These are phyloP conservation scores for Margaritispora aquatica DNA, from an alignment of 495 filamentous ascomycete genomes.

Conservation along the genomic window DNA sequence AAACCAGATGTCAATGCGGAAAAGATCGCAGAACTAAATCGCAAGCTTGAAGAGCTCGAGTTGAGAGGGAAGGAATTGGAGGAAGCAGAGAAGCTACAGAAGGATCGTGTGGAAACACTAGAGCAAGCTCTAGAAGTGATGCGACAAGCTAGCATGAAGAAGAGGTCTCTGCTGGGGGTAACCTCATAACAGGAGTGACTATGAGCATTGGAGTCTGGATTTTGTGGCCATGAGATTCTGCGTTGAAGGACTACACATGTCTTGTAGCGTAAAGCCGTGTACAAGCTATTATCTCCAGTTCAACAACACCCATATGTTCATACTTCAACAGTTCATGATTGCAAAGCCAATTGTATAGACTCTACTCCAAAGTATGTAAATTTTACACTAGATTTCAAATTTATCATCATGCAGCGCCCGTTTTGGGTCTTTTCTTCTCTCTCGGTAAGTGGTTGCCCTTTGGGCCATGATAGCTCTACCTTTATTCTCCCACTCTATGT, in stretches of 20 bases:
- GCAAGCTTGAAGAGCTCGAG: conserved; percentile 50
- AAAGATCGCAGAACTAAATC: conserved; percentile 67
- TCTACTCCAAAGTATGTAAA: conserved; percentile 14
- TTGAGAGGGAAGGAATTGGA: conserved; percentile 57
- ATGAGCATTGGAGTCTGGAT: no score
- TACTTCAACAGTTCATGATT: no score
- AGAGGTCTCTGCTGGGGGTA: conserved; percentile 19
- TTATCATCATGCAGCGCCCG: no score
- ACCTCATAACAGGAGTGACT: not conserved
- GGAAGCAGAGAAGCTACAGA: conserved; percentile 50
- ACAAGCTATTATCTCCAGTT: no score
- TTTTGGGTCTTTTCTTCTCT: no score
- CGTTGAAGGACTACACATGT: no score
- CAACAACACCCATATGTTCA: no score
- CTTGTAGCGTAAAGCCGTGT: no score
- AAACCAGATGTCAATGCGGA: conserved; percentile 65
- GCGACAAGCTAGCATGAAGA: conserved; percentile 46
- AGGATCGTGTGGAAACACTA: conserved; percentile 53
- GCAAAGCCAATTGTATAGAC: not conserved
- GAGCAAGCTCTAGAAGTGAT: conserved; percentile 62
- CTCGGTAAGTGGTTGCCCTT: no score
- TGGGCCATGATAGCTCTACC: no score
- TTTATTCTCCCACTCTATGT: no score
- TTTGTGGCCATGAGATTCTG: not conserved
- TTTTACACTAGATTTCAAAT: conserved; percentile 14